Evolutionary conservation across 2,329 filamentous ascomycete genomes (phyloP).

Genomic region (Metarhizium rileyi): DNA sequence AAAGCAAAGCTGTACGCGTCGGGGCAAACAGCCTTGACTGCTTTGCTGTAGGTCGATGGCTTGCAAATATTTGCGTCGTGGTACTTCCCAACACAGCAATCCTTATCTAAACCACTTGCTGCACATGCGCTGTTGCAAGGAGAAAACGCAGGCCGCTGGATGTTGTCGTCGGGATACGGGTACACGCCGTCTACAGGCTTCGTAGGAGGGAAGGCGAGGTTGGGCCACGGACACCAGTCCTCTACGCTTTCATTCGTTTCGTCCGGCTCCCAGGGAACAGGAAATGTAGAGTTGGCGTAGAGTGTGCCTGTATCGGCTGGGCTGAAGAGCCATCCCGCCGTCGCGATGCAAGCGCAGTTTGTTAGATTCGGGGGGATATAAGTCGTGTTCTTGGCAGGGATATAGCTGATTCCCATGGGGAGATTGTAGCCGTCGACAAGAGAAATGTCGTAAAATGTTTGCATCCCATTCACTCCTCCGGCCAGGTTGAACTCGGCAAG

Average conservation of each 20-base stretch:
- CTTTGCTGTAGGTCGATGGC: conserved; percentile 57
- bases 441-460: conserved; percentile 78
- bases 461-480: conserved; percentile 46
- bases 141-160: conserved; percentile 61
- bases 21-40: conserved; percentile 67
- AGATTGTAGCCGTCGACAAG: conserved; percentile 80
- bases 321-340: conserved; percentile 49
- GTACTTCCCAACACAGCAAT: conserved; percentile 69
- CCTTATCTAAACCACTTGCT: conserved; percentile 52
- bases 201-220: conserved; percentile 57
- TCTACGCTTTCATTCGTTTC: conserved; percentile 47
- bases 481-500: conserved; percentile 73
- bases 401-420: conserved; percentile 53
- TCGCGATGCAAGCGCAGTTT: conserved; percentile 69
- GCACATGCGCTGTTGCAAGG: conserved; percentile 72
- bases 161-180: conserved; percentile 68
- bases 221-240: conserved; percentile 72
- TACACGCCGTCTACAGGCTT: conserved; percentile 69
- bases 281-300: conserved; percentile 55
- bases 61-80: conserved; percentile 53
- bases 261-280: conserved; percentile 55
- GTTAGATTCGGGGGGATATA: conserved; percentile 68
- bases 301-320: conserved; percentile 44
- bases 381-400: conserved; percentile 49
- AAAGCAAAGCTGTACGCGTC: conserved; percentile 76